Evolutionary conservation across 768 basidiomycete species (phyloP).

Genomic region (Kondoa subrosea): DNA sequence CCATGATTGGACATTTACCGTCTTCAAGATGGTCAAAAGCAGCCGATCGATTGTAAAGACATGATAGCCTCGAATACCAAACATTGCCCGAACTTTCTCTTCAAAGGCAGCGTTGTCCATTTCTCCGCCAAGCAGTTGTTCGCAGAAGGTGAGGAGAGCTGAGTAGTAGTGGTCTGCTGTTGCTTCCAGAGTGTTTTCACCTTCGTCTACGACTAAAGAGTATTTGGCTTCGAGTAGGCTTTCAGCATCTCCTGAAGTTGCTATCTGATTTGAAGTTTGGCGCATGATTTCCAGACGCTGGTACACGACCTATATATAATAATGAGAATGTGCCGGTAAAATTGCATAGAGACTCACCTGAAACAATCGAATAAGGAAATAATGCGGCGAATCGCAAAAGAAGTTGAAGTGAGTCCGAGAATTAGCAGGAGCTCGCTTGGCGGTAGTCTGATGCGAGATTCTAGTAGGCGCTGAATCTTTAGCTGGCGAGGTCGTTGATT

Average conservation of each 20-base stretch:
- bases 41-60: conserved; percentile 89
- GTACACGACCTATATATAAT: conserved; percentile 54
- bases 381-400: conserved; percentile 84
- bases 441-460: conserved; percentile 3
- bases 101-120: conserved; percentile 83
- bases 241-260: conserved; percentile 28
- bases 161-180: conserved; percentile 58
- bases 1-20: conserved; percentile 40
- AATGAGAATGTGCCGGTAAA: conserved; percentile 14
- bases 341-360: conserved; percentile 45
- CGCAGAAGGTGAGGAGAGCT: conserved; percentile 75
- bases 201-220: conserved; percentile 29
- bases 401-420: conserved; percentile 35
- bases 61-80: conserved; percentile 76
- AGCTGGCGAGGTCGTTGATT: background rate
- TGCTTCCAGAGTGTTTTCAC: conserved; percentile 9
- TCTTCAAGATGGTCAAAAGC: conserved; percentile 73
- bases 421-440: background rate
- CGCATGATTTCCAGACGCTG: conserved; percentile 72
- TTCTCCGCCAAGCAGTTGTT: conserved; percentile 83
- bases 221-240: conserved; percentile 38
- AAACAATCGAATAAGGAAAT: conserved; percentile 67
- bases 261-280: conserved; percentile 32
- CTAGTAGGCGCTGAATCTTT: background rate
- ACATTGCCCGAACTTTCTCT: conserved; percentile 88